phyloP scores from a whole-genome alignment of 805 yeast species.

The Lachancea nothofagi region DNA sequence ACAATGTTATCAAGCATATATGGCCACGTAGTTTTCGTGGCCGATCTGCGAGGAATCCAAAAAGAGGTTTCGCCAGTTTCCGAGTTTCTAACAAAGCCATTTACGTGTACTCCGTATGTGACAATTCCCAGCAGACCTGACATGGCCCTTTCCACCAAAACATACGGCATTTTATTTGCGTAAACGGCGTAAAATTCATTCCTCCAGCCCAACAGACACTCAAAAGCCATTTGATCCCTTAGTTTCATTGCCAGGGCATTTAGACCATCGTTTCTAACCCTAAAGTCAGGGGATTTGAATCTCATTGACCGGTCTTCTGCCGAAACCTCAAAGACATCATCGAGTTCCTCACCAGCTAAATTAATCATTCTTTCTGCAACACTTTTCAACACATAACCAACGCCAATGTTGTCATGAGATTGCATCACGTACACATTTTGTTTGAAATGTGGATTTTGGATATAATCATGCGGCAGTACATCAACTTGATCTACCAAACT shows the following conservation, averaged over 20 bases:
- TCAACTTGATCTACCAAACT: constrained; percentile 28
- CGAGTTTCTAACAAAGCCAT: constrained; percentile 61
- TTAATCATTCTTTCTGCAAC: constrained; percentile 33
- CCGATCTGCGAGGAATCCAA: constrained; percentile 85
- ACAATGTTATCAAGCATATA: constrained; percentile 88
- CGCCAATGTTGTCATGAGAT: constrained; percentile 34
- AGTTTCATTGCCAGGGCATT: constrained; percentile 40
- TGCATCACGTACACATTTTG: constrained; percentile 30
- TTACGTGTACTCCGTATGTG: constrained; percentile 85
- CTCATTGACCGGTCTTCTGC: constrained; percentile 28
- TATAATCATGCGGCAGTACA: constrained; percentile 23
- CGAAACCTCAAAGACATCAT: constrained; percentile 27
- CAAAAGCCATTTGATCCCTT: constrained; percentile 34
- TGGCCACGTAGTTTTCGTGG: constrained; percentile 80
- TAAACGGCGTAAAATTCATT: constrained; percentile 74
- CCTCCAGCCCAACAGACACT: constrained; percentile 69
- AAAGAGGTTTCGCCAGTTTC: constrained; percentile 41
- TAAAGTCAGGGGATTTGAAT: constrained; percentile 30
- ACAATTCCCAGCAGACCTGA: constrained; percentile 78
- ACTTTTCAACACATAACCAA: constrained; percentile 38
- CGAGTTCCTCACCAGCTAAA: constrained; percentile 10
- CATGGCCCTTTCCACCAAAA: constrained; percentile 73
- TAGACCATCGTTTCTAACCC: constrained; percentile 37
- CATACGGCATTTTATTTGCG: constrained; percentile 51
- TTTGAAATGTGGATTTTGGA: constrained; percentile 15